phyloP scores from a whole-genome alignment of 352 stramenopile genomes.

The Pythium pectinolyticum region DNA sequence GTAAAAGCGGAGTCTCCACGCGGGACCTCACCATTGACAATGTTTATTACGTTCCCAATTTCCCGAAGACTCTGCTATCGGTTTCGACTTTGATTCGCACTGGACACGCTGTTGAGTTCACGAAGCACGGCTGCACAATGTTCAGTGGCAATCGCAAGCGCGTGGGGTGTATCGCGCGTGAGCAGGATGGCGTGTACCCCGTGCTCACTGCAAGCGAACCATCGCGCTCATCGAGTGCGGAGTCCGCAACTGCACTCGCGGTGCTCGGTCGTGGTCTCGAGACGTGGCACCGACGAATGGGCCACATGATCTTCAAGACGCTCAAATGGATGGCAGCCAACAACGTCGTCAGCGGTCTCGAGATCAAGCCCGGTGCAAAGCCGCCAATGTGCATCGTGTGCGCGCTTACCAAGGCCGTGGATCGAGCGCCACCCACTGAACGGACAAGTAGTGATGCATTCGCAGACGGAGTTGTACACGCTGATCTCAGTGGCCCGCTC shows the following conservation, averaged over 20 bases:
- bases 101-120: background rate
- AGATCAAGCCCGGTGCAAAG: background rate
- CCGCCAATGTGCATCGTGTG: slow-evolving; percentile 1
- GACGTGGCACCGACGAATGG: slow-evolving; percentile 1
- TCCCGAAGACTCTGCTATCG: slow-evolving; percentile 8
- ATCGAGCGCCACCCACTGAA: background rate
- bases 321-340: background rate
- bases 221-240: background rate
- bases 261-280: slow-evolving; percentile 1
- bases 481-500: background rate
- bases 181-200: slow-evolving; percentile 5
- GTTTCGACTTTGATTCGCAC: slow-evolving; percentile 3
- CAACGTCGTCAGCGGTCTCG: background rate
- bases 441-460: background rate
- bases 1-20: background rate
- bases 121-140: background rate
- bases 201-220: background rate
- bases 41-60: slow-evolving; percentile 12
- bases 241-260: background rate
- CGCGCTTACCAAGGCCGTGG: background rate
- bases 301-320: slow-evolving; percentile 5
- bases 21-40: slow-evolving; percentile 8
- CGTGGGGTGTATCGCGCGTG: slow-evolving; percentile 1
- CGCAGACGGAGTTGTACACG: background rate
- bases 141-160: background rate